Conservation (phyloP, 2,329 filamentous ascomycete species). For the Apiospora malaysiana region DNA sequence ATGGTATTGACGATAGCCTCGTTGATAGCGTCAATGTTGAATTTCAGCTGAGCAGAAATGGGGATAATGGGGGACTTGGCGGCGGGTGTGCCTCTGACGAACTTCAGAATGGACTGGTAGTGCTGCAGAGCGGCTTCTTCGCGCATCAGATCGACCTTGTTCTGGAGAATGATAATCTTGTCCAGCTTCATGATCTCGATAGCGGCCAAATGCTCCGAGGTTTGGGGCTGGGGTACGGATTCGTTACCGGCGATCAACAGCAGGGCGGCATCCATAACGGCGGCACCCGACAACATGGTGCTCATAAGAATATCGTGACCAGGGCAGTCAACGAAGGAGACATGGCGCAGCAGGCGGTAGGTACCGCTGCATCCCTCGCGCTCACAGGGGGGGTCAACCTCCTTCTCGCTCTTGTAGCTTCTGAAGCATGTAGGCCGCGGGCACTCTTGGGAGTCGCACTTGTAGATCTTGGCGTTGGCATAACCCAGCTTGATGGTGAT, state of each 20-base stretch:
- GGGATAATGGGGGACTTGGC: slow-evolving; percentile 95
- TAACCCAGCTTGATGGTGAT: slow-evolving; percentile 99
- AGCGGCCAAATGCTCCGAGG: slow-evolving; percentile 96
- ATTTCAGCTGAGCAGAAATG: slow-evolving; percentile 96
- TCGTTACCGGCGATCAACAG: slow-evolving; percentile 98
- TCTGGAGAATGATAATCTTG: slow-evolving; percentile 99
- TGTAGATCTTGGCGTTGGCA: slow-evolving; percentile 99
- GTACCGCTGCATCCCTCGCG: slow-evolving; percentile 87
- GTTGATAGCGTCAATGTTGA: slow-evolving; percentile 99
- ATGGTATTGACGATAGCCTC: slow-evolving; percentile 96
- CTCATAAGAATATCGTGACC: slow-evolving; percentile 99
- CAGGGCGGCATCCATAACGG: slow-evolving; percentile 98
- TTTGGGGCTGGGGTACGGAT: slow-evolving; percentile 97
- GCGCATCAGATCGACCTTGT: slow-evolving; percentile 98
- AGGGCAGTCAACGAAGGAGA: slow-evolving; percentile 97
- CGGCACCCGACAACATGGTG: slow-evolving; percentile 99
- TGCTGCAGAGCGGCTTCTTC: slow-evolving; percentile 93
- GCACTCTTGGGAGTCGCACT: slow-evolving; percentile 92
- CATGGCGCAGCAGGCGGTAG: slow-evolving; percentile 88
- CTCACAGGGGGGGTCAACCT: slow-evolving; percentile 95
- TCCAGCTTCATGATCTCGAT: slow-evolving; percentile 99
- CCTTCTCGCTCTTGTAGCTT: slow-evolving; percentile 99
- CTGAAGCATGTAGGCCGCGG: slow-evolving; percentile 94
- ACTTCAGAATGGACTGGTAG: slow-evolving; percentile 97
- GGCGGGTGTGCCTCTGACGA: slow-evolving; percentile 96